Evolutionary conservation across 805 yeast species (phyloP).

Genomic region (Starmerella tilneyi): DNA sequence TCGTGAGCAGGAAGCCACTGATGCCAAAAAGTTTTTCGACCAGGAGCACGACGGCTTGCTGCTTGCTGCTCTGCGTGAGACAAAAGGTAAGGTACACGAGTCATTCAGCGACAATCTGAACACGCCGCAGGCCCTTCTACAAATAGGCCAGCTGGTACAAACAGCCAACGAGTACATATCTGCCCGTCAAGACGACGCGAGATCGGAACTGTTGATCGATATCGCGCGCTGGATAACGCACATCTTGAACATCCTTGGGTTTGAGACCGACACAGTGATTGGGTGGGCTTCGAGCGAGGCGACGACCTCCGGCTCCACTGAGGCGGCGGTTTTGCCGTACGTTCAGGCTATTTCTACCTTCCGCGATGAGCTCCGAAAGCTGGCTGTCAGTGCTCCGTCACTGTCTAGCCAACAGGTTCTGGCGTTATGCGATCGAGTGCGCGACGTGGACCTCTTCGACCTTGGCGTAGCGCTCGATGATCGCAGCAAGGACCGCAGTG

Average conservation of each 20-base stretch:
- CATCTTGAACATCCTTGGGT: conserved; percentile 65
- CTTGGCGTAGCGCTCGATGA: conserved; percentile 84
- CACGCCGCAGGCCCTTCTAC: conserved; percentile 63
- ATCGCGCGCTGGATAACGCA: conserved; percentile 60
- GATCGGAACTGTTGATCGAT: conserved; percentile 56
- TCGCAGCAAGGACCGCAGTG: conserved; percentile 63
- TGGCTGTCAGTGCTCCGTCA: conserved; percentile 53
- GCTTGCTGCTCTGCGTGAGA: conserved; percentile 38
- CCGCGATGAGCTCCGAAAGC: conserved; percentile 68
- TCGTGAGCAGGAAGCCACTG: conserved; percentile 45
- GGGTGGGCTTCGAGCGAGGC: conserved; percentile 58
- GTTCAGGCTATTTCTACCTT: conserved; percentile 66
- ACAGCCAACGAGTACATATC: conserved; percentile 63
- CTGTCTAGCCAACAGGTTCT: conserved; percentile 42
- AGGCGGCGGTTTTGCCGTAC: conserved; percentile 69
- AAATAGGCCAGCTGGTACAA: conserved; percentile 57
- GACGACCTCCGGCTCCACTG: conserved; percentile 32
- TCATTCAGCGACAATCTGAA: conserved; percentile 85
- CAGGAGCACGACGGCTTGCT: conserved; percentile 44
- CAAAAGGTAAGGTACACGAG: conserved; percentile 53
- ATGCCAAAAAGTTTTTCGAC: conserved; percentile 47
- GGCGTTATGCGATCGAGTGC: conserved; percentile 59
- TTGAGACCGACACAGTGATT: conserved; percentile 49
- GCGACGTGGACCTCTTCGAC: conserved; percentile 60
- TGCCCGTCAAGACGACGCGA: conserved; percentile 36